A percentile compares a stretch with the other conserved stretches of the same genome.
Evolutionary conservation across 2,329 filamentous ascomycete genomes (phyloP).

Genomic region (Fusarium nygamai): DNA sequence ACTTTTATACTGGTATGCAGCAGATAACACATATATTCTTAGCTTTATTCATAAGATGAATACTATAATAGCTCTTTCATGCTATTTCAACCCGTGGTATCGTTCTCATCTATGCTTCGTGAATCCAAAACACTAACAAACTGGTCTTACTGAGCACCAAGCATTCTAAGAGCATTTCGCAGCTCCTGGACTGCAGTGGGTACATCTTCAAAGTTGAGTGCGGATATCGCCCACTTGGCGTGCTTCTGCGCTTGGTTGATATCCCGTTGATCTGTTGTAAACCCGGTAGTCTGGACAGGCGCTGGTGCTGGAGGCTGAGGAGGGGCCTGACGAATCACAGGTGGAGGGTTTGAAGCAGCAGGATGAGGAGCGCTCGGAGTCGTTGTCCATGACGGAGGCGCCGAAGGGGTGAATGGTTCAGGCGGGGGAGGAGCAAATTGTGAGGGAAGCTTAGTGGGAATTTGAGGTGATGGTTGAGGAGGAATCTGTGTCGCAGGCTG

Average conservation of each 20-base stretch:
- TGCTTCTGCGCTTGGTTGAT: constrained; percentile 91
- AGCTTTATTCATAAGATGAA: constrained; percentile 17
- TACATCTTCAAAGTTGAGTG: constrained; percentile 95
- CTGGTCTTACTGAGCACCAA: constrained; percentile 65
- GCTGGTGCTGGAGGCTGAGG: constrained; percentile 17
- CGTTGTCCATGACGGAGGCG: constrained; percentile 34
- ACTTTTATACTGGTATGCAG: constrained; percentile 9
- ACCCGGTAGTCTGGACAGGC: constrained; percentile 9
- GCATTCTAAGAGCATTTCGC: constrained; percentile 73
- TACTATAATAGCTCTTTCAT: constrained; percentile 2
- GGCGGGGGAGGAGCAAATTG: constrained; percentile 39
- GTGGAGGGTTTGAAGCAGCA: constrained; percentile 33
- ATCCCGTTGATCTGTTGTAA: constrained; percentile 58
- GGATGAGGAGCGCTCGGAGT: constrained; percentile 37
- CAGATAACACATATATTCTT: constrained; percentile 22
- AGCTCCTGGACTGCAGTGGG: constrained; percentile 89
- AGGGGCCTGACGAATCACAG: constrained; percentile 28
- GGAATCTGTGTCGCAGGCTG: constrained; percentile 38
- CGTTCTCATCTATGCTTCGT: constrained; percentile 21
- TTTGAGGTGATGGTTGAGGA: constrained; percentile 44
- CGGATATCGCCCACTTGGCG: constrained; percentile 95
- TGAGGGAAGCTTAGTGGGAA: constrained; percentile 40
- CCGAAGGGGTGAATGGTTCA: constrained; percentile 32
- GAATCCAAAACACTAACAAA: neutral
- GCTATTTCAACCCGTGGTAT: constrained; percentile 28